Evolutionary conservation across 2,329 filamentous ascomycete species (phyloP), one percentile per base, ranked within the genome.

Genomic region (Pseudogymnoascus sp.): DNA sequence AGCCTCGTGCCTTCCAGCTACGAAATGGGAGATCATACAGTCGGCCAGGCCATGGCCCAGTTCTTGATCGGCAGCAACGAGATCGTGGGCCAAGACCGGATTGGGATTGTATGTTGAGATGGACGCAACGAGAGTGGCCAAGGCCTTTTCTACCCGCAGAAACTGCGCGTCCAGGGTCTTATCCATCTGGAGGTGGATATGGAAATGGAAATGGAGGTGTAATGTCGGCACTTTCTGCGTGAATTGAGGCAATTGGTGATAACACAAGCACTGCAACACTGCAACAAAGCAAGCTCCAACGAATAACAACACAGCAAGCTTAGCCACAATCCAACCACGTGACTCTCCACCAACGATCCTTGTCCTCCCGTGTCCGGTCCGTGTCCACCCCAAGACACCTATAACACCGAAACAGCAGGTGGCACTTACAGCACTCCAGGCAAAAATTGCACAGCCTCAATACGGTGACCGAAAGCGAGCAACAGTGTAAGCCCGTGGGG

Each of bases 21-120:
- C 31, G 37, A 38, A 13, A 53, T 26, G 44, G 60, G 59, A 33
- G 44, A 53, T 70, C 72, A 62, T 78, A 90, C 89, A 77, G 73
- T 88, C 79, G 68, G 87, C 81, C 2, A 96, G 79, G 4, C 88
- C 85, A 67, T 81, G 78, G 68, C 79, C 82, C 50, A 96, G 81
- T 65, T 88, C 84, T 44, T 81, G 78, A 72, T 96, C 89, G 23
- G 90, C 90, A 7, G 80, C 78, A 17, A 89, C 79, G 9, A 96
- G 84, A 67, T 92, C 88, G 63, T 83, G 78, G 5, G 88, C 89
- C 26, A 87, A 84, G 37, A 80, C 75, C 4, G 83, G 78, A 6
- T 88, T 90, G 0, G 91, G 90, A 70, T 92, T 91, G 76, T 93
- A 93, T 67, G 91, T 89, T 5, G 89, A 82, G 66, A 96, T 88